Conservation (phyloP, 805 yeast species). For the Pichia manshurica region DNA sequence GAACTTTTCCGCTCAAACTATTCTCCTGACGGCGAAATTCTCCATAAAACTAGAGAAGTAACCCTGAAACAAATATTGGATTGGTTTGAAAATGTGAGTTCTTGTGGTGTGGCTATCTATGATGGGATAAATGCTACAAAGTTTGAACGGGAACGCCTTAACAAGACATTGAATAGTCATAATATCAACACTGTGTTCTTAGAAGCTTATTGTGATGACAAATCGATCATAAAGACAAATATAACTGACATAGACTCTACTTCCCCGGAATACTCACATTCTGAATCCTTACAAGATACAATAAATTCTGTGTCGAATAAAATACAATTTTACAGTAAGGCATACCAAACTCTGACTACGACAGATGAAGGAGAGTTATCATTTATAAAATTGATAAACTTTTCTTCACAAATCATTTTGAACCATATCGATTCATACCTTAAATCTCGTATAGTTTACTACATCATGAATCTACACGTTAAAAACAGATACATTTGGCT, state of each 20-base stretch:
- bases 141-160: conserved; percentile 60
- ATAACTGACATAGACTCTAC: conserved; percentile 70
- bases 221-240: conserved; percentile 69
- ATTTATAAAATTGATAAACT: conserved; percentile 82
- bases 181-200: conserved; percentile 84
- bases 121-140: conserved; percentile 90
- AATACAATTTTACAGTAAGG: conserved; percentile 65
- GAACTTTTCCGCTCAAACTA: conserved; percentile 71
- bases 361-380: conserved; percentile 59
- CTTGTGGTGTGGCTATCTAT: conserved; percentile 77
- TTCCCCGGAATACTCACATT: conserved; percentile 60
- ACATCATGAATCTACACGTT: conserved; percentile 91
- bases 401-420: conserved; percentile 80
- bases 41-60: conserved; percentile 62
- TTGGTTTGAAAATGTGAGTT: conserved; percentile 78
- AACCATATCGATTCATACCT: conserved; percentile 83
- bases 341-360: conserved; percentile 70
- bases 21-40: conserved; percentile 36
- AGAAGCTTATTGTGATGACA: conserved; percentile 87
- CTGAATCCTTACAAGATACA: conserved; percentile 66
- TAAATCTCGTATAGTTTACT: conserved; percentile 89
- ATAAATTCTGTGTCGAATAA: conserved; percentile 65
- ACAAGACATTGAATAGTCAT: conserved; percentile 49
- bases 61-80: conserved; percentile 77
- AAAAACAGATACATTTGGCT: conserved; percentile 91